A percentile compares a stretch with the other conserved stretches of the same genome.
phyloP scores from a whole-genome alignment of 495 filamentous ascomycete genomes.

The Cudoniella acicularis region DNA sequence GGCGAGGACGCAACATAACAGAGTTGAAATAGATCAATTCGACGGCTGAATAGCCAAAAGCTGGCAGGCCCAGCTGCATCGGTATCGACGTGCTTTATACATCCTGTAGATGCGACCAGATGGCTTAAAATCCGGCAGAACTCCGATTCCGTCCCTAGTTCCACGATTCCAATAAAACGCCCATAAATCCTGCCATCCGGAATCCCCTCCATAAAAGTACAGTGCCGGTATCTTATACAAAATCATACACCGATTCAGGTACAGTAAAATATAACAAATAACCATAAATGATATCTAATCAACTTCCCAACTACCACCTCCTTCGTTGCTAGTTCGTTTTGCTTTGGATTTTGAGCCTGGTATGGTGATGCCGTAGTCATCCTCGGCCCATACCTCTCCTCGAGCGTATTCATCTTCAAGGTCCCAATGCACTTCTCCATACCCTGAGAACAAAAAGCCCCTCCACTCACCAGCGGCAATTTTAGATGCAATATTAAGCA shows the following conservation, averaged over 20 bases:
- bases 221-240: slow-evolving; percentile 4
- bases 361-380: slow-evolving; percentile 29
- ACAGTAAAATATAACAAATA: background rate
- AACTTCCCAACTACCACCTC: slow-evolving; percentile 23
- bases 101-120: too few relatives aligned
- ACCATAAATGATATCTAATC: slow-evolving; percentile 7
- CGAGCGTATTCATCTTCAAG: slow-evolving; percentile 25
- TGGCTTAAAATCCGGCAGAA: too few relatives aligned
- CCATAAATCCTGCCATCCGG: background rate
- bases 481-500: slow-evolving; percentile 73
- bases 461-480: slow-evolving; percentile 63
- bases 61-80: too few relatives aligned
- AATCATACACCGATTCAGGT: background rate
- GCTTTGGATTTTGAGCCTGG: background rate
- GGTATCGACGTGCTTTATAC: too few relatives aligned
- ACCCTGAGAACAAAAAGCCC: slow-evolving; percentile 41
- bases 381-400: slow-evolving; percentile 19
- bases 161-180: background rate
- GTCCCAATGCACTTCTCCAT: slow-evolving; percentile 41
- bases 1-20: too few relatives aligned
- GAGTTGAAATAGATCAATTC: too few relatives aligned
- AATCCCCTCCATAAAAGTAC: background rate
- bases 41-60: too few relatives aligned
- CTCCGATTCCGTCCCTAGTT: background rate
- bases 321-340: slow-evolving; percentile 2